Evolutionary conservation across 192 early-diverging fungal genomes (phyloP).

Genomic region (Entomortierella chlamydospora): DNA sequence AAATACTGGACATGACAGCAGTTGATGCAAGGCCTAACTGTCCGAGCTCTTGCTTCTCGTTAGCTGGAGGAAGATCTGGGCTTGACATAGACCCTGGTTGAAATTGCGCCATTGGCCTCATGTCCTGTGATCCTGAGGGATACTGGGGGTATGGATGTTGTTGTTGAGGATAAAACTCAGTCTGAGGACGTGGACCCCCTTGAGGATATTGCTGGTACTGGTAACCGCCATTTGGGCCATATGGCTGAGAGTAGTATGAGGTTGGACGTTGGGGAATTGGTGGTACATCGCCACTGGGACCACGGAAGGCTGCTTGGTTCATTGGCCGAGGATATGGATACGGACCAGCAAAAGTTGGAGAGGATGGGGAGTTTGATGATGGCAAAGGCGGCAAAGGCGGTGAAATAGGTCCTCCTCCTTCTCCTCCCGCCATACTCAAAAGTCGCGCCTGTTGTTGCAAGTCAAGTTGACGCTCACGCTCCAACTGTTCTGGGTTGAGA

Average conservation of each 20-base stretch:
- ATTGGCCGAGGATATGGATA: background rate
- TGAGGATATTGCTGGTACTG: background rate
- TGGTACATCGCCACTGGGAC: background rate
- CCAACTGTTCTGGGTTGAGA: background rate
- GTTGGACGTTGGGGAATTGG: background rate
- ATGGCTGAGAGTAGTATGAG: background rate
- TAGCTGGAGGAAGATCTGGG: background rate
- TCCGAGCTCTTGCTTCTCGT: background rate
- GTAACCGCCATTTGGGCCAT: background rate
- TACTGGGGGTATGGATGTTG: background rate
- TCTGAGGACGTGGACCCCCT: background rate
- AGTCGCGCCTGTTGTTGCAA: constrained; percentile 8
- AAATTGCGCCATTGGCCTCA: background rate
- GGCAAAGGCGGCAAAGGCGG: background rate
- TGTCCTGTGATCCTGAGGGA: background rate
- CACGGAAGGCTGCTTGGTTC: too few species aligned
- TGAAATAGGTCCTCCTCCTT: too few species aligned
- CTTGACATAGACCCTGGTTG: background rate
- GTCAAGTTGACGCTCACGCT: constrained; percentile 19
- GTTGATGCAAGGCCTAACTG: background rate
- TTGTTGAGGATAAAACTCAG: constrained; percentile 13
- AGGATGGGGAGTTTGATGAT: background rate
- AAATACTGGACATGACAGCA: constrained; percentile 1
- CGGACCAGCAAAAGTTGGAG: background rate
- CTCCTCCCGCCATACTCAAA: constrained; percentile 5